These are phyloP conservation scores for Epichloe brachyelytri DNA, from an alignment of 2,329 filamentous ascomycete species.

Conservation along the genomic window DNA sequence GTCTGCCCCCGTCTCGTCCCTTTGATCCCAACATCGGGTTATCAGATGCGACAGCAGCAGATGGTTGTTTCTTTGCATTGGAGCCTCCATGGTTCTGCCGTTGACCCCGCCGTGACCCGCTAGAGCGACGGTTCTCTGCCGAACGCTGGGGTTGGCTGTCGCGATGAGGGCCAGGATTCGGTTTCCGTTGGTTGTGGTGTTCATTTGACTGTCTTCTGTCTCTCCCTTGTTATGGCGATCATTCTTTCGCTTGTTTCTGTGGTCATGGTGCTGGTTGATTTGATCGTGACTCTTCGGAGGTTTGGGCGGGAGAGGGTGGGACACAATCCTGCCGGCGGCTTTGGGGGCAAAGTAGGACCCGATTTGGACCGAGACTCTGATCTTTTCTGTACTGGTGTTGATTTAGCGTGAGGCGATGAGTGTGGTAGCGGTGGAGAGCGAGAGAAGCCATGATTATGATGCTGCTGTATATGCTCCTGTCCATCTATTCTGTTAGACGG, in stretches of 20 bases:
- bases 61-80: background rate
- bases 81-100: conserved; percentile 1
- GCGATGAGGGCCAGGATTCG: background rate
- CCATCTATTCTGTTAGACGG: background rate
- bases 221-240: conserved; percentile 19
- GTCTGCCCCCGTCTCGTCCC: background rate
- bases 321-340: conserved; percentile 5
- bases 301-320: conserved; percentile 19
- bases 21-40: background rate
- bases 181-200: background rate
- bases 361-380: background rate
- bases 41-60: background rate
- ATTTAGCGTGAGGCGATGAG: background rate
- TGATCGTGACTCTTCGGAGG: conserved; percentile 18
- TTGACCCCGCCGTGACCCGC: conserved; percentile 1
- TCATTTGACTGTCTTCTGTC: conserved; percentile 10
- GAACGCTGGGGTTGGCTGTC: background rate
- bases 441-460: conserved; percentile 3
- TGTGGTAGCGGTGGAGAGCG: conserved; percentile 2
- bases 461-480: conserved; percentile 2
- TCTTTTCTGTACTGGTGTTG: background rate
- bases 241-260: conserved; percentile 18
- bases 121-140: conserved; percentile 1
- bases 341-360: conserved; percentile 4
- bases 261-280: conserved; percentile 15